These are phyloP conservation scores for Fusarium setosum DNA, from an alignment of 2,329 filamentous ascomycete species.

Conservation along the genomic window DNA sequence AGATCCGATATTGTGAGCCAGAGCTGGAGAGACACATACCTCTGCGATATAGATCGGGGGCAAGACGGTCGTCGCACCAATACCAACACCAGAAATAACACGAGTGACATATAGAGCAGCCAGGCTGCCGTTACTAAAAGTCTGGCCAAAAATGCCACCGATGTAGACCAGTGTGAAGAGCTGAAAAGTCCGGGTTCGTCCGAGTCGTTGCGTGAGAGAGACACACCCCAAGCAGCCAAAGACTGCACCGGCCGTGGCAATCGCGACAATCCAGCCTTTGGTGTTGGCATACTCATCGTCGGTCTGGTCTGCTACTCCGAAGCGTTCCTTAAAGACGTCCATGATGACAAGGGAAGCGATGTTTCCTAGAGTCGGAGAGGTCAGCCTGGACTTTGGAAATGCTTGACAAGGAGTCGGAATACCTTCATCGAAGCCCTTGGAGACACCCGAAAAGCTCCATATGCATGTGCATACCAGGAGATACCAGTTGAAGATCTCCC, in stretches of 20 bases:
- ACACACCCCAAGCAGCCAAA: conserved; percentile 44
- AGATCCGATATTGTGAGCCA: accelerated
- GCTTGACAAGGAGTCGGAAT: neutral
- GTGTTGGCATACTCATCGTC: conserved; percentile 43
- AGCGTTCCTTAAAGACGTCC: conserved; percentile 40
- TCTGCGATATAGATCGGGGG: conserved; percentile 45
- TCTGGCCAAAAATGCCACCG: conserved; percentile 48
- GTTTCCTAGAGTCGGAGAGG: conserved; percentile 33
- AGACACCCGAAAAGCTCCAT: conserved; percentile 45
- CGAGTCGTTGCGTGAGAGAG: conserved; percentile 38
- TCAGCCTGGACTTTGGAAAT: neutral
- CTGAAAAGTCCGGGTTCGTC: conserved; percentile 37
- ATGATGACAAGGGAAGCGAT: conserved; percentile 46
- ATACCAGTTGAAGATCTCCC: conserved; percentile 46
- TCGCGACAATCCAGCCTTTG: conserved; percentile 47
- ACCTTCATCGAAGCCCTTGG: conserved; percentile 48
- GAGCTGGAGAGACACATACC: neutral
- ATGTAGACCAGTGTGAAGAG: conserved; percentile 50
- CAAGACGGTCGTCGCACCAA: conserved; percentile 42
- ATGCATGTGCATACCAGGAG: conserved; percentile 40
- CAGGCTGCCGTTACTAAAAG: conserved; percentile 43
- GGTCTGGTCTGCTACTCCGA: conserved; percentile 37
- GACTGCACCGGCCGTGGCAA: conserved; percentile 45
- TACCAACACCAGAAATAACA: conserved; percentile 42
- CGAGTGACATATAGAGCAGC: conserved; percentile 39